phyloP scores from a whole-genome alignment of 495 filamentous ascomycete species.

The Annulohypoxylon bovei region DNA sequence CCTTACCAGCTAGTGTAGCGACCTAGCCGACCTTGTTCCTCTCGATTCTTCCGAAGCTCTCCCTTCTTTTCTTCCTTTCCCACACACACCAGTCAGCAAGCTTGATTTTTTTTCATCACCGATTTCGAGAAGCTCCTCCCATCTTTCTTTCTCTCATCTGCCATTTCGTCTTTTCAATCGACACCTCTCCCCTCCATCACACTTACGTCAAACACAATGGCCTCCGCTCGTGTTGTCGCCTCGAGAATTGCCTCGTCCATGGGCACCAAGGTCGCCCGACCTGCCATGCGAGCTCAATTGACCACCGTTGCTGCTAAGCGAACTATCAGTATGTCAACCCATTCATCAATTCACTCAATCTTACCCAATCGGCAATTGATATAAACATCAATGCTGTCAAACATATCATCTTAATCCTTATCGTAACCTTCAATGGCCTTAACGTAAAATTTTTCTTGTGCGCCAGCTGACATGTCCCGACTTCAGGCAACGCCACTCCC shows the following conservation, averaged over 20 bases:
- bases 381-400: slow-evolving; percentile 18
- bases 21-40: slow-evolving; percentile 35
- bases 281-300: slow-evolving; percentile 69
- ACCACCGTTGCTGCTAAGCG: slow-evolving; percentile 70
- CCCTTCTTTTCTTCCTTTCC: slow-evolving; percentile 52
- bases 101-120: slow-evolving; percentile 46
- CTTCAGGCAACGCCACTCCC: slow-evolving; percentile 58
- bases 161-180: slow-evolving; percentile 48
- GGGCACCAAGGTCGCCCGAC: slow-evolving; percentile 77
- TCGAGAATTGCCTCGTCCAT: slow-evolving; percentile 74
- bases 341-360: slow-evolving; percentile 16
- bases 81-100: slow-evolving; percentile 52
- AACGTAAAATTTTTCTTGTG: slow-evolving; percentile 23
- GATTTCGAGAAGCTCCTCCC: slow-evolving; percentile 44
- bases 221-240: slow-evolving; percentile 75
- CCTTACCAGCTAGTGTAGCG: slow-evolving; percentile 19
- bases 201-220: slow-evolving; percentile 70
- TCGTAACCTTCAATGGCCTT: not conserved
- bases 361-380: slow-evolving; percentile 13
- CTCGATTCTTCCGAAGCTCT: slow-evolving; percentile 45
- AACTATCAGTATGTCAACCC: slow-evolving; percentile 66
- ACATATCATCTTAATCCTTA: not conserved
- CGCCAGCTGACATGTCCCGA: slow-evolving; percentile 42
- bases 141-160: slow-evolving; percentile 48
- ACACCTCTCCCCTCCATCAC: slow-evolving; percentile 53